Base-by-base conservation (phyloP, 352 stramenopile genomes). In the Pythium diclinum region DNA sequence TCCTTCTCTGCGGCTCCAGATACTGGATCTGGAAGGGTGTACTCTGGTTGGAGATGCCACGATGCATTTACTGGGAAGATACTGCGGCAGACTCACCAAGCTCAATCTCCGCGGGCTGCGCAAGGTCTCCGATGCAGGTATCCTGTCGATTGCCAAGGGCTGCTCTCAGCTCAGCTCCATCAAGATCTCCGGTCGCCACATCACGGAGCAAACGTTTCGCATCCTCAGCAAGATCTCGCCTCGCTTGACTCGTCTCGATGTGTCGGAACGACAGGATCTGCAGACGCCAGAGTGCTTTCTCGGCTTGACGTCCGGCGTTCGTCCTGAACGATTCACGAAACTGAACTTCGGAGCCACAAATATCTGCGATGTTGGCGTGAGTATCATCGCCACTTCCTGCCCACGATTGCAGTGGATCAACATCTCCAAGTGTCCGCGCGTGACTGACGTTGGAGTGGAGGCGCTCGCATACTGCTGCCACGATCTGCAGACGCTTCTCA, bases 1-100 rank as follows among this genome's bases (percentile, higher is more conserved):
- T 10, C 25, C 51, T 13, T 28, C 6, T 25, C 57, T 63, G 13
- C 56, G 47, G 4, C 54, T 87, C 2, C 17, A 57, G 32, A 60
- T 56, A 4, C 56, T 92, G 13, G 87, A 88, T 56, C n/a, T 92
- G 32, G 77, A 83, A 66, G 75, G 83, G 16, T 92, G 83, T 46
- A 9, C 53, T 8, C 65, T 78, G 5, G 48, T 92, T 21, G 71
- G 79, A 6, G 80, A 92, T 33, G 66, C 63, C 0, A 68, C 77
- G 1, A 62, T 92, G 44, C 53, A 64, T 0, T 6, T 68, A 9
- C 40, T 91, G 13, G 72, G 74, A 5, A 51, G 59, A 48, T 66
- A 78, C 44, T 77, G 76, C 32, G 61, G 64, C 2, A 72, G 69
- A 1, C 66, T 92, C 1, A 14, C 46, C 3, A 84, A 81, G 28